Conservation (phyloP, 2,329 filamentous ascomycete species). For the Cercospora beticola region DNA sequence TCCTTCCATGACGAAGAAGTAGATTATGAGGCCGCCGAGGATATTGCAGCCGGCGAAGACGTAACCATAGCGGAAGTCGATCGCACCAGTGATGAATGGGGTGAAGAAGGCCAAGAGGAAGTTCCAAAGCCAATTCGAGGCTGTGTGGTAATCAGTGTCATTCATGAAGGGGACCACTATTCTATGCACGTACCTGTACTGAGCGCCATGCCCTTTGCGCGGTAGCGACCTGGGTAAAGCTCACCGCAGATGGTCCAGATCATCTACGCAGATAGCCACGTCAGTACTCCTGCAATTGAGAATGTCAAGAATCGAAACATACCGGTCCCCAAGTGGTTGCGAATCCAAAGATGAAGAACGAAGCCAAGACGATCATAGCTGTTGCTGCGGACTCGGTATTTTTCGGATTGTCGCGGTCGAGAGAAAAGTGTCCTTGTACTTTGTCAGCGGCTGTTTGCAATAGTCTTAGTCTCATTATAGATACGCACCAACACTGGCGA, state of each 20-base stretch:
- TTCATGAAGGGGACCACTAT: too few species aligned
- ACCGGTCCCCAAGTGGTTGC: constrained; percentile 53
- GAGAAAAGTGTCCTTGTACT: constrained; percentile 44
- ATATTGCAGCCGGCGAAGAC: constrained; percentile 73
- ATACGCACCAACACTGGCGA: constrained; percentile 37
- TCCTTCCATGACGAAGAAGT: constrained; percentile 74
- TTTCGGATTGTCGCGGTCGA: constrained; percentile 38
- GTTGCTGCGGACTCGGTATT: constrained; percentile 51
- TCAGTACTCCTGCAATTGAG: not conserved
- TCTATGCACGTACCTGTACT: constrained; percentile 44
- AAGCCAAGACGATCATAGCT: constrained; percentile 66
- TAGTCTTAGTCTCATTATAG: not conserved
- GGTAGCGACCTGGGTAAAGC: constrained; percentile 59
- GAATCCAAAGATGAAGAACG: constrained; percentile 65
- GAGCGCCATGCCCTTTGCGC: constrained; percentile 47
- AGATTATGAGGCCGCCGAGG: constrained; percentile 64
- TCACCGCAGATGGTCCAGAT: constrained; percentile 56
- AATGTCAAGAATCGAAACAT: not conserved
- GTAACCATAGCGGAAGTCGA: constrained; percentile 72
- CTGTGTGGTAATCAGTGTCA: constrained; percentile 18
- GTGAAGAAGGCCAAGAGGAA: constrained; percentile 63
- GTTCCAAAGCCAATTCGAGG: constrained; percentile 58
- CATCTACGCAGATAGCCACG: constrained; percentile 42
- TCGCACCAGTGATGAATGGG: constrained; percentile 70
- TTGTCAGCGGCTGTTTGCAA: constrained; percentile 24